phyloP scores from a whole-genome alignment of 208 protist species.

The Crithidia fasciculata region DNA sequence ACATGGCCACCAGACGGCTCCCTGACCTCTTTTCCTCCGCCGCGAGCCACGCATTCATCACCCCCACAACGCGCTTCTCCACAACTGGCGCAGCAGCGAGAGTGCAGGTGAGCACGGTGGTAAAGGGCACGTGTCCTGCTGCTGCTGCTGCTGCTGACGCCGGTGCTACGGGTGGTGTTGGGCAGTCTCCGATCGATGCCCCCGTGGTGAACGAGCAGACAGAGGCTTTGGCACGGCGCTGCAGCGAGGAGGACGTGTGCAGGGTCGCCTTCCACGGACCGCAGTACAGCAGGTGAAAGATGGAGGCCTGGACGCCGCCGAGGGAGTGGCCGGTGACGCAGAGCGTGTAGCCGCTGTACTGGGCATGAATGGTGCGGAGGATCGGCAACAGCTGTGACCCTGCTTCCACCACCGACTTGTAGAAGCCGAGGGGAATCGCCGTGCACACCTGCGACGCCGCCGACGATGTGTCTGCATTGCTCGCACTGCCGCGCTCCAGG shows the following conservation, averaged over 20 bases:
- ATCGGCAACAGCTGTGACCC: constrained; percentile 40
- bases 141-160: background rate
- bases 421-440: constrained; percentile 71
- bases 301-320: constrained; percentile 68
- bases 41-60: constrained; percentile 29
- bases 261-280: constrained; percentile 15
- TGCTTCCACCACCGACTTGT: constrained; percentile 50
- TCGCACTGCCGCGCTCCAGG: constrained; percentile 3
- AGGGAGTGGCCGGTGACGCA: constrained; percentile 85
- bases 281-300: constrained; percentile 82
- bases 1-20: constrained; percentile 57
- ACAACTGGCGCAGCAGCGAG: constrained; percentile 68
- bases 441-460: constrained; percentile 42
- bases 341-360: constrained; percentile 67
- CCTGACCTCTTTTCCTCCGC: constrained; percentile 37
- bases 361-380: constrained; percentile 45
- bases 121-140: constrained; percentile 27
- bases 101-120: constrained; percentile 45
- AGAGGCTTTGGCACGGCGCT: constrained; percentile 18
- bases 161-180: too few species aligned
- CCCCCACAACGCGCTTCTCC: constrained; percentile 38
- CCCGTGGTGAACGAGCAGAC: constrained; percentile 3
- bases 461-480: background rate
- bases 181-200: background rate
- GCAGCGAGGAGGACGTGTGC: constrained; percentile 17